These are phyloP conservation scores for Secale cereale DNA, from an alignment of 176 grass and related monocot genomes.

Conservation along the genomic window DNA sequence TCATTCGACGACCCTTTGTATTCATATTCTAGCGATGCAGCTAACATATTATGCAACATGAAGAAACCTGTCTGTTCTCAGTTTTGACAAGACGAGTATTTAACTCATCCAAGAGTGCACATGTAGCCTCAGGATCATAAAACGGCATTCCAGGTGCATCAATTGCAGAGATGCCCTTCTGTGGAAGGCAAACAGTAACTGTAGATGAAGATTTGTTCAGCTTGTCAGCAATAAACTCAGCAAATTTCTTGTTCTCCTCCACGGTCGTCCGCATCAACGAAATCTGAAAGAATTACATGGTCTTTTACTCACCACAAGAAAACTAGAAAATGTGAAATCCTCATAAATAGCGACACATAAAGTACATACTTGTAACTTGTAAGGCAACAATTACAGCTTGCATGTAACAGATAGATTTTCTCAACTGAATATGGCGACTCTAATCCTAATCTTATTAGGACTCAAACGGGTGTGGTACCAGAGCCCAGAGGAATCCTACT, in stretches of 20 bases:
- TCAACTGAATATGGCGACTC: background rate
- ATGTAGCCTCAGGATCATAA: constrained; percentile 82
- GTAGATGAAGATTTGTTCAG: constrained; percentile 78
- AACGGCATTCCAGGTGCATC: constrained; percentile 90
- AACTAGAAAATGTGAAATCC: background rate
- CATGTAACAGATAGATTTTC: background rate
- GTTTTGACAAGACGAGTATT: constrained; percentile 51
- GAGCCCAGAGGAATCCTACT: background rate
- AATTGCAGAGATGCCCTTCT: constrained; percentile 80
- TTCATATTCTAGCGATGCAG: background rate
- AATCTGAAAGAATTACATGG: constrained; percentile 52
- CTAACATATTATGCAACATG: constrained; percentile 1
- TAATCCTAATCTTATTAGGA: background rate
- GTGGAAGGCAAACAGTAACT: constrained; percentile 65
- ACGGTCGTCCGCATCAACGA: constrained; percentile 73
- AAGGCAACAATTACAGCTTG: background rate
- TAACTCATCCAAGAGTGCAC: constrained; percentile 72
- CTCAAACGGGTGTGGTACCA: background rate
- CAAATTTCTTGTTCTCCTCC: constrained; percentile 87
- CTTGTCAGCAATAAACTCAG: constrained; percentile 91
- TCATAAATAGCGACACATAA: background rate
- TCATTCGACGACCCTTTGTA: constrained; percentile 11
- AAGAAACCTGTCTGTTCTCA: constrained; percentile 66
- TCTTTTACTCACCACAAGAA: constrained; percentile 9
- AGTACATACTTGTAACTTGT: background rate